Conservation (phyloP, 2,329 filamentous ascomycete species). For the Camptophora hylomeconis region DNA sequence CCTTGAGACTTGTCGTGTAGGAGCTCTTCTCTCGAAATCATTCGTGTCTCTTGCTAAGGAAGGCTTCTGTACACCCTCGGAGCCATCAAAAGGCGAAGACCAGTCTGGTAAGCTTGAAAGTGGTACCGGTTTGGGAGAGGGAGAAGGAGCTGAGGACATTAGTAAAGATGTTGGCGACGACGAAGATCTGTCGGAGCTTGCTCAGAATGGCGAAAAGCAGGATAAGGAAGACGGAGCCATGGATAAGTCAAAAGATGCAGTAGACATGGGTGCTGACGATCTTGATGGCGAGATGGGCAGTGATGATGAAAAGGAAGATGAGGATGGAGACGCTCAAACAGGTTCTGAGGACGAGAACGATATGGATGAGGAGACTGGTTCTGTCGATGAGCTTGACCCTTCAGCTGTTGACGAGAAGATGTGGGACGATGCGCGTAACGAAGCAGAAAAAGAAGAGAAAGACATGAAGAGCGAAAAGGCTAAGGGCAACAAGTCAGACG, state of each 20-base stretch:
- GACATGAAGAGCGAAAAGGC: conserved; percentile 65
- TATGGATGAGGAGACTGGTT: conserved; percentile 79
- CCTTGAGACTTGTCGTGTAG: conserved; percentile 56
- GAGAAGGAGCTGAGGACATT: conserved; percentile 91
- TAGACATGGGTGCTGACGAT: conserved; percentile 63
- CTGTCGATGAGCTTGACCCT: conserved; percentile 81
- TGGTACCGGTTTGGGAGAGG: conserved; percentile 87
- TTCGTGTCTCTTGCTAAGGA: conserved; percentile 69
- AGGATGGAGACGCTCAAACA: conserved; percentile 44
- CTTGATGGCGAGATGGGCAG: conserved; percentile 75
- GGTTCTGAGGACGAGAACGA: conserved; percentile 52
- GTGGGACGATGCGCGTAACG: conserved; percentile 64
- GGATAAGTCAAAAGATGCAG: conserved; percentile 33
- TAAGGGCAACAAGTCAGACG: conserved; percentile 39
- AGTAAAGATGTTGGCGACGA: conserved; percentile 93
- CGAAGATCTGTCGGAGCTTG: conserved; percentile 82
- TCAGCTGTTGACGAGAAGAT: conserved; percentile 94
- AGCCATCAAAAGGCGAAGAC: conserved; percentile 59
- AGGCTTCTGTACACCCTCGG: conserved; percentile 83
- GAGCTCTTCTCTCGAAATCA: conserved; percentile 59
- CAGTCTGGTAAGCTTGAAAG: conserved; percentile 71
- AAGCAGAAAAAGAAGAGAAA: conserved; percentile 47
- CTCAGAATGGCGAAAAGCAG: conserved; percentile 57
- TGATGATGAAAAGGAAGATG: conserved; percentile 27
- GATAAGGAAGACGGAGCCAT: conserved; percentile 40